Percentiles rank a stretch among this genome's conserved stretches.
phyloP scores from a whole-genome alignment of 2,329 filamentous ascomycete genomes.

The Hansfordia pulvinata region DNA sequence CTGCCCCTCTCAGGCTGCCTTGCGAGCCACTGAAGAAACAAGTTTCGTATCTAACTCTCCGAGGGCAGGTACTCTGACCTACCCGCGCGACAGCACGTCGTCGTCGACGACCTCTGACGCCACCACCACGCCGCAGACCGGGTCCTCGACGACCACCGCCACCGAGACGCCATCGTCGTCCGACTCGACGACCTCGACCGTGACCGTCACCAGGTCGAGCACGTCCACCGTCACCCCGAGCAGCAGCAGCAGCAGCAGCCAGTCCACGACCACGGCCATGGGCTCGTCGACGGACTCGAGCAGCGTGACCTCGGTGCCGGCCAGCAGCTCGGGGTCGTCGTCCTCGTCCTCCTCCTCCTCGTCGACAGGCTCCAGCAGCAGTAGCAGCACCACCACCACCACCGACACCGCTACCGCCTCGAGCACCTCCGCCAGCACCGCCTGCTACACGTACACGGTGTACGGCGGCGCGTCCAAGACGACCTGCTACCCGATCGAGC shows the following conservation, averaged over 20 bases:
- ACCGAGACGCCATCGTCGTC: too few species aligned
- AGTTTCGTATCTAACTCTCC: too few species aligned
- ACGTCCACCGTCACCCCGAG: background rate
- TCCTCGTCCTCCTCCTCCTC: background rate
- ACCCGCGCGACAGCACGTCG: too few species aligned
- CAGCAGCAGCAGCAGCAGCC: background rate
- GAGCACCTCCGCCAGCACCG: slow-evolving; percentile 6
- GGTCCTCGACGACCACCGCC: too few species aligned
- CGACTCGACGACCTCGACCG: too few species aligned
- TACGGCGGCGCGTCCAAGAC: slow-evolving; percentile 10
- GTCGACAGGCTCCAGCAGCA: background rate
- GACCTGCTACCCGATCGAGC: slow-evolving; percentile 9
- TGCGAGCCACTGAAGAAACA: too few species aligned
- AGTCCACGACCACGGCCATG: background rate
- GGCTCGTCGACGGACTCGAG: background rate
- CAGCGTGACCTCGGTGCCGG: background rate
- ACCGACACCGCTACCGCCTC: background rate
- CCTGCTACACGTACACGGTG: slow-evolving; percentile 7
- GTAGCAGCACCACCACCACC: background rate
- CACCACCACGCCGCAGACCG: too few species aligned
- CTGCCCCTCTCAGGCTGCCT: too few species aligned
- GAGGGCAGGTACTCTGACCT: too few species aligned
- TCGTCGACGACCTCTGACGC: too few species aligned
- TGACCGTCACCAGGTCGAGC: background rate
- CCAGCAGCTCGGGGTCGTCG: background rate